These are phyloP conservation scores for Mytilinidion resinicola DNA, from an alignment of 495 filamentous ascomycete genomes.

Conservation along the genomic window DNA sequence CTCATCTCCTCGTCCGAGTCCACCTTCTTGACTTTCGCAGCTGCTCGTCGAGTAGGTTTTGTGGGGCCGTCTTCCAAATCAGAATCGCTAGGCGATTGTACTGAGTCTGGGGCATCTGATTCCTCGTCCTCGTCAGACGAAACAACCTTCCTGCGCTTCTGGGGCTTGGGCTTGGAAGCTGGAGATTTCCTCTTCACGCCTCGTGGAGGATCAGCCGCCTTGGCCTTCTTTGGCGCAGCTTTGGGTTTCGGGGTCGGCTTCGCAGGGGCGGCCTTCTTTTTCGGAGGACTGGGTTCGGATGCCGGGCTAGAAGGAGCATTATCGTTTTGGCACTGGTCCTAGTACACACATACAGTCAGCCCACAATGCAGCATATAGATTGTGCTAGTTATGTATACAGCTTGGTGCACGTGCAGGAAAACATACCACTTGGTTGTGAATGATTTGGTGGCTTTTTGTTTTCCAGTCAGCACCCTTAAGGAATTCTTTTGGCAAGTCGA, in stretches of 20 bases:
- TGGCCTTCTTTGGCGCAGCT: conserved; percentile 22
- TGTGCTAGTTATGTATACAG: no score
- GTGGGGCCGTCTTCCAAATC: conserved; percentile 15
- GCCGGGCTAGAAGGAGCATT: conserved; percentile 12
- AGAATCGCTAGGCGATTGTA: conserved; percentile 5
- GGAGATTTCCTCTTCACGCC: conserved; percentile 19
- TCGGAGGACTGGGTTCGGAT: conserved; percentile 8
- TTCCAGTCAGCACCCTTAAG: conserved; percentile 72
- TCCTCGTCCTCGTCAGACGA: conserved; percentile 14
- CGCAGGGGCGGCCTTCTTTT: not conserved
- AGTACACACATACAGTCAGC: not conserved
- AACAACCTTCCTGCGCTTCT: conserved; percentile 24
- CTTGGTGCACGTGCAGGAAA: not conserved
- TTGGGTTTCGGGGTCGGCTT: conserved; percentile 22
- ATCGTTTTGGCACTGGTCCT: not conserved
- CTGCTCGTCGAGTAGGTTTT: conserved; percentile 7
- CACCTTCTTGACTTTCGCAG: conserved; percentile 11
- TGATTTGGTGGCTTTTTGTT: conserved; percentile 65
- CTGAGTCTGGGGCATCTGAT: not conserved
- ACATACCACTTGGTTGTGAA: conserved; percentile 61
- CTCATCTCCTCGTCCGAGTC: conserved; percentile 18
- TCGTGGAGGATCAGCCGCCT: conserved; percentile 1
- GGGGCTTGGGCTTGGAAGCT: conserved; percentile 11
- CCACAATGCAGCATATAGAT: no score
- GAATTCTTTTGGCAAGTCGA: conserved; percentile 61